A percentile compares a stretch with the other conserved stretches of the same genome.
phyloP scores from a whole-genome alignment of 2,329 filamentous ascomycete genomes.

The Boeremia exigua region DNA sequence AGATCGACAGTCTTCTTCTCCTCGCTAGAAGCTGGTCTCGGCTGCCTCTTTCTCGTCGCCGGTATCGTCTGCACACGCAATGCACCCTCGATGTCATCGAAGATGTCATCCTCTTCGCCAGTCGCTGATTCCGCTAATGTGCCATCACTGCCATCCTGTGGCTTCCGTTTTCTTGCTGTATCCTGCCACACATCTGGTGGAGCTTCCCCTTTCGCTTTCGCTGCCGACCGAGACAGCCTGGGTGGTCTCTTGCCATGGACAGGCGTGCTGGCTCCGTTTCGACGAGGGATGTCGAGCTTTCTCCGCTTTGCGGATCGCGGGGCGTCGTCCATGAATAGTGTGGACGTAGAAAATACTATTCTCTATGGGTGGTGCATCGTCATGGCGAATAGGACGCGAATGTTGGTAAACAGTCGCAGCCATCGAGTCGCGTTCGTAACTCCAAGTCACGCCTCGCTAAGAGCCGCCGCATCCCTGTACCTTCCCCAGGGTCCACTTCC shows the following conservation, averaged over 20 bases:
- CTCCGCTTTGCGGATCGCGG: slow-evolving; percentile 47
- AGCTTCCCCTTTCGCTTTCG: slow-evolving; percentile 20
- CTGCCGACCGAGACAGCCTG: slow-evolving; percentile 24
- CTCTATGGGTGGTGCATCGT: slow-evolving; percentile 6
- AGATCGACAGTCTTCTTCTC: slow-evolving; percentile 15
- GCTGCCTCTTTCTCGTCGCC: slow-evolving; percentile 12
- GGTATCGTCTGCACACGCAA: slow-evolving; percentile 35
- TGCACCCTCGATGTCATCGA: slow-evolving; percentile 54
- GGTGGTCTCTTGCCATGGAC: slow-evolving; percentile 30
- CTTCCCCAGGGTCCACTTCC: slow-evolving; percentile 13
- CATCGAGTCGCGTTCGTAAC: slow-evolving; percentile 13
- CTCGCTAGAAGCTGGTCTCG: slow-evolving; percentile 13
- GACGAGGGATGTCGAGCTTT: slow-evolving; percentile 41
- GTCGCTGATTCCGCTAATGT: slow-evolving; percentile 11
- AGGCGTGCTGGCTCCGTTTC: slow-evolving; percentile 30
- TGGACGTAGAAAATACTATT: neutral
- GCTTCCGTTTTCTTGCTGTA: slow-evolving; percentile 11
- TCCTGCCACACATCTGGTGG: slow-evolving; percentile 15
- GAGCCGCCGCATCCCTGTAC: slow-evolving; percentile 9
- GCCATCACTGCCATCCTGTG: slow-evolving; percentile 21
- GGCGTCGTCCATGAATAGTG: slow-evolving; percentile 38
- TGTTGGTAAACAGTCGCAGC: slow-evolving; percentile 13
- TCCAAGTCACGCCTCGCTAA: slow-evolving; percentile 18
- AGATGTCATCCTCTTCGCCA: slow-evolving; percentile 43
- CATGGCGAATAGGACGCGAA: slow-evolving; percentile 3